Conservation (phyloP, 495 filamentous ascomycete species). For the Parmelia sp. region DNA sequence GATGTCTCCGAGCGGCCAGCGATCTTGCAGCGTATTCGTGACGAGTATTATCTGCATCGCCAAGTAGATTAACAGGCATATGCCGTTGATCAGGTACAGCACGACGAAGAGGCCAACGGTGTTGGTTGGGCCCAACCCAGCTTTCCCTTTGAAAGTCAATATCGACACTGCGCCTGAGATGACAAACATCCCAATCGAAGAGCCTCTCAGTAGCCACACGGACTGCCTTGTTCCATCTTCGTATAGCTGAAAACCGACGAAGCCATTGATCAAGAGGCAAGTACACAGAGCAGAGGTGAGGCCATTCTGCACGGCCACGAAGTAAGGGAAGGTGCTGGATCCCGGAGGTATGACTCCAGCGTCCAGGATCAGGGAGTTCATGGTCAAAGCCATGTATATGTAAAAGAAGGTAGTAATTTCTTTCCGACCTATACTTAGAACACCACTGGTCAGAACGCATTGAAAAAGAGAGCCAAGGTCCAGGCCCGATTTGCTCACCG, state of each 20-base stretch:
- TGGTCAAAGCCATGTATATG: conserved; percentile 83
- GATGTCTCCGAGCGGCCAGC: conserved; percentile 93
- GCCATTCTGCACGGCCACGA: conserved; percentile 83
- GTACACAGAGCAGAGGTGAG: conserved; percentile 83
- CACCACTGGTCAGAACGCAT: conserved; percentile 20
- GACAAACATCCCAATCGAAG: conserved; percentile 73
- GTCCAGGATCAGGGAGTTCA: conserved; percentile 85
- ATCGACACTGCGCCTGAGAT: conserved; percentile 82
- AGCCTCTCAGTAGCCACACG: conserved; percentile 82
- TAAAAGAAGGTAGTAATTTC: conserved; percentile 98
- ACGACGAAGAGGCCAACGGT: conserved; percentile 88
- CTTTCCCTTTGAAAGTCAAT: conserved; percentile 89
- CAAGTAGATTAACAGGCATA: conserved; percentile 82
- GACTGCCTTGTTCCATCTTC: conserved; percentile 96
- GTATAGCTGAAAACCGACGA: conserved; percentile 97
- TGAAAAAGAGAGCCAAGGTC: background rate
- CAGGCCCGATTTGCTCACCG: conserved; percentile 51
- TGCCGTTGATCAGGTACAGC: conserved; percentile 82
- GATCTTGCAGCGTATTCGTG: conserved; percentile 82
- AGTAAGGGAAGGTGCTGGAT: conserved; percentile 78
- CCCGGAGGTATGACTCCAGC: conserved; percentile 85
- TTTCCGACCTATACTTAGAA: conserved; percentile 68
- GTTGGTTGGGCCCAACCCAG: conserved; percentile 74
- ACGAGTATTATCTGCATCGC: conserved; percentile 83
- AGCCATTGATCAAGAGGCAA: conserved; percentile 91